Percentiles rank a stretch among this genome's conserved stretches.
phyloP scores from a whole-genome alignment of 331 rosid genomes.

The Quercus lobata region DNA sequence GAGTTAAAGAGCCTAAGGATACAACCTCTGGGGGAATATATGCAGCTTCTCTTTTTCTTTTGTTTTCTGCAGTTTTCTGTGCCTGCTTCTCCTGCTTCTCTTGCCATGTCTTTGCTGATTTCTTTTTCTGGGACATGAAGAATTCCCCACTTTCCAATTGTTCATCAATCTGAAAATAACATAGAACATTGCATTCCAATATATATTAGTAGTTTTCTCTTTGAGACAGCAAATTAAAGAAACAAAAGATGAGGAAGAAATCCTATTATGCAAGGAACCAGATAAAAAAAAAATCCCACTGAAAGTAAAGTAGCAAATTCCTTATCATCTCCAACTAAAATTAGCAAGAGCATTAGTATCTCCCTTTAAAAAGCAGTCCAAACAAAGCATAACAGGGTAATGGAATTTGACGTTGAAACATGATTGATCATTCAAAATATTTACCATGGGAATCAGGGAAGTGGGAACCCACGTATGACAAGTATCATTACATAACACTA shows the following conservation, averaged over 20 bases:
- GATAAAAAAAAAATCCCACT: too few relatives aligned
- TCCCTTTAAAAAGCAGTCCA: too few relatives aligned
- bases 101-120: slow-evolving; percentile 85
- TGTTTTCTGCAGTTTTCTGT: slow-evolving; percentile 81
- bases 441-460: too few relatives aligned
- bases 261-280: background rate
- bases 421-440: too few relatives aligned
- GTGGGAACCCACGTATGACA: too few relatives aligned
- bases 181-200: background rate
- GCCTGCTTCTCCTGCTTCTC: slow-evolving; percentile 81
- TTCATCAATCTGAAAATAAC: slow-evolving; percentile 62
- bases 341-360: too few relatives aligned
- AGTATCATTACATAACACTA: too few relatives aligned
- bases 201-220: background rate
- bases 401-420: too few relatives aligned
- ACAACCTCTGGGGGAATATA: slow-evolving; percentile 74
- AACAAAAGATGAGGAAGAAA: background rate
- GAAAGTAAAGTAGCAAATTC: too few relatives aligned
- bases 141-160: slow-evolving; percentile 89
- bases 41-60: slow-evolving; percentile 81
- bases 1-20: background rate
- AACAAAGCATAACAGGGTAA: too few relatives aligned
- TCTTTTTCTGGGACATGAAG: slow-evolving; percentile 69
- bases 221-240: background rate
- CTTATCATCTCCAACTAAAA: too few relatives aligned